Percentiles rank a stretch among this genome's conserved stretches.
Evolutionary conservation across 2,329 filamentous ascomycete species (phyloP).

Genomic region (Cercospora janseana): DNA sequence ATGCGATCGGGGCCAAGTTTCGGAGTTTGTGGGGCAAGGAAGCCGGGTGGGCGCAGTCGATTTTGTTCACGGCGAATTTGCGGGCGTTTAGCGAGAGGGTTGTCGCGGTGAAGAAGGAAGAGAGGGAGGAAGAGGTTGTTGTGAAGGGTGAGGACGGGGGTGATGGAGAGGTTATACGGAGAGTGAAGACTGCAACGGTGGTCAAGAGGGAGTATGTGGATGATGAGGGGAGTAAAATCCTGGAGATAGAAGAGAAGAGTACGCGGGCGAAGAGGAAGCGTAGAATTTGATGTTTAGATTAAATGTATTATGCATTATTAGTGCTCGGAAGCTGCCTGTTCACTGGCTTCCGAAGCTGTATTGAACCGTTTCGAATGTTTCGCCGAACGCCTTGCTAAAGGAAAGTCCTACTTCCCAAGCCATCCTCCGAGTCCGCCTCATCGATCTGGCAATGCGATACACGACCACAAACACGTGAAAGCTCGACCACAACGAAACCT

Average conservation of each 20-base stretch:
- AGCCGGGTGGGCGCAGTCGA: slow-evolving; percentile 96
- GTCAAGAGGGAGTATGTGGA: slow-evolving; percentile 44
- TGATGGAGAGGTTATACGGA: slow-evolving; percentile 24
- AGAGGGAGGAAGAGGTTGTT: slow-evolving; percentile 39
- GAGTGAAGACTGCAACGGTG: slow-evolving; percentile 36
- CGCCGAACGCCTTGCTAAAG: slow-evolving; percentile 20
- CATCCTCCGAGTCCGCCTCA: neutral
- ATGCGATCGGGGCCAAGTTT: slow-evolving; percentile 87
- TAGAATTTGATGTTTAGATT: slow-evolving; percentile 21
- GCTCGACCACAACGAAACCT: neutral
- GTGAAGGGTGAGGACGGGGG: slow-evolving; percentile 31
- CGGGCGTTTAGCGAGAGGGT: slow-evolving; percentile 73
- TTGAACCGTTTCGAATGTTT: neutral
- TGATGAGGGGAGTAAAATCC: slow-evolving; percentile 38
- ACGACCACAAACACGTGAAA: neutral
- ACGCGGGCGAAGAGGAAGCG: slow-evolving; percentile 41
- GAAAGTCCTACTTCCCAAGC: slow-evolving; percentile 2
- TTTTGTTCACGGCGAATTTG: slow-evolving; percentile 91
- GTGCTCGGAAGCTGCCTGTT: neutral
- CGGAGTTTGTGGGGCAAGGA: slow-evolving; percentile 85
- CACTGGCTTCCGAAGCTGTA: too few species aligned
- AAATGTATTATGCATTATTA: neutral
- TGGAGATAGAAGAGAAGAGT: slow-evolving; percentile 42
- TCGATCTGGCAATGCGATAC: neutral
- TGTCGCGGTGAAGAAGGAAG: slow-evolving; percentile 49